A percentile compares a stretch with the other conserved stretches of the same genome.
These are phyloP conservation scores for Phytophthora agathidicida DNA, from an alignment of 352 stramenopile species.

Conservation along the genomic window DNA sequence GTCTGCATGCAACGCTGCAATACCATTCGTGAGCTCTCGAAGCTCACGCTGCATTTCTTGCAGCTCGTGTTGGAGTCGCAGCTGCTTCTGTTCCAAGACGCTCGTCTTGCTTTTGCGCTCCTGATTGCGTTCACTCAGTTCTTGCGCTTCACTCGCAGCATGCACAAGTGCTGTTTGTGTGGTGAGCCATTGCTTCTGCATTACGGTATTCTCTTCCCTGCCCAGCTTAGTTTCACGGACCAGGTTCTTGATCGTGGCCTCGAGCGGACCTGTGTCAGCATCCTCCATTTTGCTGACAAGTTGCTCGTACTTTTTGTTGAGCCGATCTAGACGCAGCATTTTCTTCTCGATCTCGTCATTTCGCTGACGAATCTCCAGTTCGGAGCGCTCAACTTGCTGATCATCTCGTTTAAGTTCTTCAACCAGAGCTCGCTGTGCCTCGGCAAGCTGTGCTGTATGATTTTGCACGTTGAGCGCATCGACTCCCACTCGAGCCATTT, in stretches of 20 bases:
- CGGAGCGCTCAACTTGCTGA: slow-evolving; percentile 89
- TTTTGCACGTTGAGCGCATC: slow-evolving; percentile 93
- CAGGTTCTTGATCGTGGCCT: slow-evolving; percentile 94
- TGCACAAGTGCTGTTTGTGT: slow-evolving; percentile 93
- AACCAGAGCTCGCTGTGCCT: slow-evolving; percentile 81
- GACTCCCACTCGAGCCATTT: slow-evolving; percentile 92
- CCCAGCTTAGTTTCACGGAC: slow-evolving; percentile 86
- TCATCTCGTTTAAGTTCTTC: slow-evolving; percentile 90
- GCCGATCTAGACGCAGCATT: slow-evolving; percentile 90
- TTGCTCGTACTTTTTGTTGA: slow-evolving; percentile 96
- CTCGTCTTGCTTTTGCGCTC: slow-evolving; percentile 91
- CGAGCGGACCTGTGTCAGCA: slow-evolving; percentile 92
- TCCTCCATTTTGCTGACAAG: slow-evolving; percentile 90
- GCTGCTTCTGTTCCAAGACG: slow-evolving; percentile 90
- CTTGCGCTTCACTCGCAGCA: slow-evolving; percentile 86
- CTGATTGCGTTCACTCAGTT: slow-evolving; percentile 87
- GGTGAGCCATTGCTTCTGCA: slow-evolving; percentile 92
- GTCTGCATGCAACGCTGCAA: slow-evolving; percentile 91
- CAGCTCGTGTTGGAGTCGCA: slow-evolving; percentile 88
- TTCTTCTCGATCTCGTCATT: slow-evolving; percentile 98
- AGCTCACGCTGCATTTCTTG: slow-evolving; percentile 82
- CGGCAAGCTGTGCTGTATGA: slow-evolving; percentile 87
- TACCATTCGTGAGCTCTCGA: slow-evolving; percentile 74
- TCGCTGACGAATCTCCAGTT: slow-evolving; percentile 93
- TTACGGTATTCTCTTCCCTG: slow-evolving; percentile 65